Base-by-base conservation (phyloP, 2,329 filamentous ascomycete genomes). In the Malbranchea cinnamomea region DNA sequence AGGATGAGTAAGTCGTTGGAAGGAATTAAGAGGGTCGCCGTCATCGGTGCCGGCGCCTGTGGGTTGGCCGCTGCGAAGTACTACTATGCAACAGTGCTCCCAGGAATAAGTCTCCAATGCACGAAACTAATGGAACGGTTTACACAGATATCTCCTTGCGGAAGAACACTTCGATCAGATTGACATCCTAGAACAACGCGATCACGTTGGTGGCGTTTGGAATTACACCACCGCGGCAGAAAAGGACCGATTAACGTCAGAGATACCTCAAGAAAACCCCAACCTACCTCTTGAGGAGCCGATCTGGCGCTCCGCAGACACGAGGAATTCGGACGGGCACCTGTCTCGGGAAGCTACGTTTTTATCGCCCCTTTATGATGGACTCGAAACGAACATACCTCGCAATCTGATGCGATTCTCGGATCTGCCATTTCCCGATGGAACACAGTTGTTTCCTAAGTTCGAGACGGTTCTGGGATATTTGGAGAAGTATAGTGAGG, bases 341-440 rank as follows among this genome's bases (percentile, higher is more conserved):
- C 47, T 51, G 10, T 15, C 15, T 15, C 37, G 38, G 6, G 47
- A 67, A 1, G 68, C 77, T 4, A 52, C 73, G 2, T 92, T 87
- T 45, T 63, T 81, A n/a, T 82, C 79, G 11, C 79, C 85, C 3
- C 71, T 93, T 55, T 94, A 94, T 52, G 72, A 83, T 27, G 59
- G 67, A 14, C 60, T 94, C 10, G 77, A 93, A 46, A 84, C 85
- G 13, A 95, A 95, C 50, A 84, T 94, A 27, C 80, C 84, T 0
- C 71, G 78, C 35, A 62, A 65, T 0, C 50, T 94, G 30, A 95
- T 95, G 87, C 60, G 65, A 3, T 94, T 75, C 50, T 76, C 75
- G 4, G 78, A 87, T 41, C 59, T 70, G 5, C 49, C 66, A 1
- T 89, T 89, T 45, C 65, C 70, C 0, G 45, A 62, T 2, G 65